These are phyloP conservation scores for Penicillium canescens DNA, from an alignment of 495 filamentous ascomycete species.

Conservation along the genomic window DNA sequence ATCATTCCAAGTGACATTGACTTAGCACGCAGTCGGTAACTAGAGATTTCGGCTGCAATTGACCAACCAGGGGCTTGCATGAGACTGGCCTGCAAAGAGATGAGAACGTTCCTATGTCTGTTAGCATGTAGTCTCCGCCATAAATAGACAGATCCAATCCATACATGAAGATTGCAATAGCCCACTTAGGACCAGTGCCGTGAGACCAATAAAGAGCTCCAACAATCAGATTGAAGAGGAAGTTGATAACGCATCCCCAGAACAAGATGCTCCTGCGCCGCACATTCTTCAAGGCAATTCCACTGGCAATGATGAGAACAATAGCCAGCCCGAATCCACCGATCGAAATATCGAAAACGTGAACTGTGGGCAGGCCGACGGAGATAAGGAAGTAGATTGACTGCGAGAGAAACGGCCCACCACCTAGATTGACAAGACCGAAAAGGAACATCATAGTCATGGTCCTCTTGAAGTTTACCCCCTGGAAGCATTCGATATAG, in stretches of 20 bases:
- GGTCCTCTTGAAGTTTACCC: conserved; percentile 25
- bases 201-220: conserved; percentile 10
- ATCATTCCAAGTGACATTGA: conserved; percentile 16
- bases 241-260: conserved; percentile 10
- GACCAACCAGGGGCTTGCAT: conserved; percentile 15
- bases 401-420: conserved; percentile 23
- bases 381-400: conserved; percentile 30
- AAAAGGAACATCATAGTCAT: conserved; percentile 27
- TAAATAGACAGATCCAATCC: background rate
- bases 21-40: conserved; percentile 14
- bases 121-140: background rate
- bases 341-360: conserved; percentile 22
- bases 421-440: conserved; percentile 18
- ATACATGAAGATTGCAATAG: conserved; percentile 20
- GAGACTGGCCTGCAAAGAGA: conserved; percentile 10
- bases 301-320: conserved; percentile 14
- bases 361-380: conserved; percentile 18
- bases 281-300: conserved; percentile 7
- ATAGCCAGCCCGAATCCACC: conserved; percentile 28
- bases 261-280: conserved; percentile 5
- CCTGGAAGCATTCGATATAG: conserved; percentile 23
- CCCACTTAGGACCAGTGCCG: conserved; percentile 12
- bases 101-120: conserved; percentile 11
- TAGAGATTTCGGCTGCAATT: conserved; percentile 17
- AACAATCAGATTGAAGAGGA: conserved; percentile 12